phyloP scores from a whole-genome alignment of 1,139 yeast genomes.

The Geotrichum candidum region DNA sequence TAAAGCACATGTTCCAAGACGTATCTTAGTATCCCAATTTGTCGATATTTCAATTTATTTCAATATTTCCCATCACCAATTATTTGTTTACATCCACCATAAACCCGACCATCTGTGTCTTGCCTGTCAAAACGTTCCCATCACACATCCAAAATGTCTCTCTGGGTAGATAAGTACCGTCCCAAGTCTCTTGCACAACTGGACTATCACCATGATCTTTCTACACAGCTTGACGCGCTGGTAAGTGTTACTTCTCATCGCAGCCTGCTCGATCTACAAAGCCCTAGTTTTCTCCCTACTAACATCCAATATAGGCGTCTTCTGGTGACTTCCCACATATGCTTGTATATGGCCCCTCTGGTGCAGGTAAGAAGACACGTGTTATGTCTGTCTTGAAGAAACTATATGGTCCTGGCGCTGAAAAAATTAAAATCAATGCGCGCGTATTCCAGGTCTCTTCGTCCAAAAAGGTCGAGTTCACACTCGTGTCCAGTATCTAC shows the following conservation, averaged over 20 bases:
- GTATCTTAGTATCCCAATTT: neutral
- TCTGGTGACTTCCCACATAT: slow-evolving; percentile 92
- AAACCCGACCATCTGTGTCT: neutral
- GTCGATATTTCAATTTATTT: neutral
- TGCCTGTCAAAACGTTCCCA: neutral
- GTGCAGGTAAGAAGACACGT: slow-evolving; percentile 95
- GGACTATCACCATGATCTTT: slow-evolving; percentile 60
- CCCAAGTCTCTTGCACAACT: slow-evolving; percentile 63
- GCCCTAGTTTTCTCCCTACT: neutral
- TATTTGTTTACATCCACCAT: neutral
- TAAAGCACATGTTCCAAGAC: neutral
- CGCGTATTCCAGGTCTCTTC: slow-evolving; percentile 69
- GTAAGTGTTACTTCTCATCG: slow-evolving; percentile 13
- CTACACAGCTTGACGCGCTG: slow-evolving; percentile 57
- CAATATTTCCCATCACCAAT: neutral
- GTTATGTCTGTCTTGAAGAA: slow-evolving; percentile 75
- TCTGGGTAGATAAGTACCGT: slow-evolving; percentile 95
- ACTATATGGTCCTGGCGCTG: slow-evolving; percentile 76
- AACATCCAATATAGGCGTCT: slow-evolving; percentile 14
- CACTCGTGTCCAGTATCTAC: slow-evolving; percentile 81
- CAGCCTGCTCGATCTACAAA: neutral
- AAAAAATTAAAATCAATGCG: slow-evolving; percentile 81
- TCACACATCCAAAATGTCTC: slow-evolving; percentile 49
- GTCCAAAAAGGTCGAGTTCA: slow-evolving; percentile 75
- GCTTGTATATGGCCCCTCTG: slow-evolving; percentile 89